phyloP scores from a whole-genome alignment of 495 filamentous ascomycete genomes.

The Talaromyces trachyspermus region DNA sequence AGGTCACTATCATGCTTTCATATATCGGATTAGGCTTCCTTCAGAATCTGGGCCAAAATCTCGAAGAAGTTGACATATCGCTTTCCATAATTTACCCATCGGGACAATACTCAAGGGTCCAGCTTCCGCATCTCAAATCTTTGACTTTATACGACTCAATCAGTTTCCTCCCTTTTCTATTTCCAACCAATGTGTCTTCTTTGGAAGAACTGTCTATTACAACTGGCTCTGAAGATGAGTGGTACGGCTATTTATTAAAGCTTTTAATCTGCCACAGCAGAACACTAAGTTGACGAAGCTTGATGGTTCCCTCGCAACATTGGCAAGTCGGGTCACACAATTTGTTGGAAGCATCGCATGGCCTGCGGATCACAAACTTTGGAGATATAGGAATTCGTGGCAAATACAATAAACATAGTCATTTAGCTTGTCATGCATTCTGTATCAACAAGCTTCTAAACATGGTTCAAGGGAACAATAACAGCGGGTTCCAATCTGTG shows the following conservation, averaged over 20 bases:
- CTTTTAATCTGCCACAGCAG: neutral
- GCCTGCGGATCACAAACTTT: neutral
- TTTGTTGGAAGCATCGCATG: neutral
- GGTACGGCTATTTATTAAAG: neutral
- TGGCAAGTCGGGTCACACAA: neutral
- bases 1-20: neutral
- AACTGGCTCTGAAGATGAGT: neutral
- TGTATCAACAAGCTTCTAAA: neutral
- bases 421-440: neutral
- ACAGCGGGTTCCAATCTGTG: too few species aligned
- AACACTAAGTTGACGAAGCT: neutral
- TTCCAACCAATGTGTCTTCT: neutral
- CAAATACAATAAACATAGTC: neutral
- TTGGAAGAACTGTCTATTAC: conserved; percentile 1
- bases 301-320: neutral
- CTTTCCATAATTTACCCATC: neutral
- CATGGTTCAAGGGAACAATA: too few species aligned
- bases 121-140: neutral
- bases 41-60: neutral
- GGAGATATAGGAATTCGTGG: neutral
- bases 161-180: neutral
- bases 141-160: neutral
- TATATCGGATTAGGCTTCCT: neutral
- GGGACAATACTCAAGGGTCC: neutral
- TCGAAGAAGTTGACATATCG: neutral